Percentiles rank a stretch among this genome's conserved stretches.
These are phyloP conservation scores for Arthrobotrys conoides DNA, from an alignment of 2,329 filamentous ascomycete genomes.

Conservation along the genomic window DNA sequence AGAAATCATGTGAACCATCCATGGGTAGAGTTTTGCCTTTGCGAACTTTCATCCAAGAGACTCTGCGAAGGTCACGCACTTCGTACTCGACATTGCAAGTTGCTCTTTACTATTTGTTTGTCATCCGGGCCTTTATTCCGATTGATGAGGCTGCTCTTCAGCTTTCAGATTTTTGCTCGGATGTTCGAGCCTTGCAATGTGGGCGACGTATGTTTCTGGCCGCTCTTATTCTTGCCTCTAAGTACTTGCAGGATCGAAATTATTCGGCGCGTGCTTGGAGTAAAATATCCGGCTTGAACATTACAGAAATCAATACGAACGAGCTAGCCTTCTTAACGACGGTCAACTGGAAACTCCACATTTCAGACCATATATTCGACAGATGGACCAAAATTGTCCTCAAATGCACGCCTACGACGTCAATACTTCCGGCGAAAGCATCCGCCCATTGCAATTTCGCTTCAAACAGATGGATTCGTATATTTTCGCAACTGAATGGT, in stretches of 20 bases:
- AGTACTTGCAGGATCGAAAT: constrained; percentile 97
- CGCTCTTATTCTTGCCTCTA: constrained; percentile 93
- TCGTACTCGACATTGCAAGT: constrained; percentile 98
- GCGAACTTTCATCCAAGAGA: constrained; percentile 97
- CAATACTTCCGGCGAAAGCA: constrained; percentile 41
- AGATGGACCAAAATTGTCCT: constrained; percentile 94
- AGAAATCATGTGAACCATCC: constrained; percentile 80
- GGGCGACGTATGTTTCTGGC: constrained; percentile 97
- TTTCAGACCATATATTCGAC: constrained; percentile 88
- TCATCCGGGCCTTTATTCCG: constrained; percentile 92
- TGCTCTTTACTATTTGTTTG: constrained; percentile 92
- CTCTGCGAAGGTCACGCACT: constrained; percentile 90
- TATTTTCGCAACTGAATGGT: constrained; percentile 37
- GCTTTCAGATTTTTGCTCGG: constrained; percentile 67
- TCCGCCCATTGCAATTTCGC: constrained; percentile 16
- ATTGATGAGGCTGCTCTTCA: constrained; percentile 68
- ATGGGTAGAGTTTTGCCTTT: constrained; percentile 86
- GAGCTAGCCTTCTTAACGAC: constrained; percentile 91
- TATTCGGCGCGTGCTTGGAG: constrained; percentile 98
- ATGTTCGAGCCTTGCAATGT: constrained; percentile 87
- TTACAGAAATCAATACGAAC: constrained; percentile 94
- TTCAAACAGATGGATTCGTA: constrained; percentile 45
- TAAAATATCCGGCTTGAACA: constrained; percentile 97
- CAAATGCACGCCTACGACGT: constrained; percentile 77
- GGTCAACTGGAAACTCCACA: constrained; percentile 94